Evolutionary conservation across 495 filamentous ascomycete species (phyloP).

Genomic region (Glonium stellatum): DNA sequence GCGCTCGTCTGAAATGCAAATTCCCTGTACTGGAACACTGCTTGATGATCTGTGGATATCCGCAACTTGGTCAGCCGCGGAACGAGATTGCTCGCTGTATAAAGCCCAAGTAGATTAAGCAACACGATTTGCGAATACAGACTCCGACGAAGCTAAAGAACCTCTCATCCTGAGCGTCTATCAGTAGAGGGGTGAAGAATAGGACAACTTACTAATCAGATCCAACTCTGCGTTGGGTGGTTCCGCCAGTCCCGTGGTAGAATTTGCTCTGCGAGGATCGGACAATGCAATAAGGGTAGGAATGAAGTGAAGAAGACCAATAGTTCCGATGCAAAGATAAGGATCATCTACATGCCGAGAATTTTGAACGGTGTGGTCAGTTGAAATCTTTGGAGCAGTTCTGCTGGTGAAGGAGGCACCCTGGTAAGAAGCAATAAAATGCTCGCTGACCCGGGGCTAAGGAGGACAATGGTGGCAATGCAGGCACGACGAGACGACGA

Average conservation of each 20-base stretch:
- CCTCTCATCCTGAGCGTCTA: neutral
- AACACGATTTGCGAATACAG: neutral
- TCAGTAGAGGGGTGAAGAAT: neutral
- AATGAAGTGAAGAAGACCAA: neutral
- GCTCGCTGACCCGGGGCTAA: neutral
- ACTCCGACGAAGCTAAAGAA: neutral
- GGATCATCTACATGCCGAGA: neutral
- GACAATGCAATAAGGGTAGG: neutral
- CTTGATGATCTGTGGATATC: neutral
- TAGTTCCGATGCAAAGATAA: neutral
- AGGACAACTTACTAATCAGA: neutral
- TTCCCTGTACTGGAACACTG: neutral
- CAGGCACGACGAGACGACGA: neutral
- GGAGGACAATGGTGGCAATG: neutral
- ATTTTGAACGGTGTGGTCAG: neutral
- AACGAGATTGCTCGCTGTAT: neutral
- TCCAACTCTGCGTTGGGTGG: neutral
- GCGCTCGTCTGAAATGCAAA: too few species aligned
- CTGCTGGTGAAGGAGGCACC: neutral
- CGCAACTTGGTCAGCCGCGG: neutral
- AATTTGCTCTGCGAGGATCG: neutral
- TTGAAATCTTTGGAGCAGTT: neutral
- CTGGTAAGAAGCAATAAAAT: conserved; percentile 7
- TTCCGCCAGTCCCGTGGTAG: neutral
- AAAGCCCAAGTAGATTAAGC: neutral